Evolutionary conservation across 2,329 filamentous ascomycete genomes (phyloP), one percentile per base, ranked within the genome.

Genomic region (Talaromyces sp.): DNA sequence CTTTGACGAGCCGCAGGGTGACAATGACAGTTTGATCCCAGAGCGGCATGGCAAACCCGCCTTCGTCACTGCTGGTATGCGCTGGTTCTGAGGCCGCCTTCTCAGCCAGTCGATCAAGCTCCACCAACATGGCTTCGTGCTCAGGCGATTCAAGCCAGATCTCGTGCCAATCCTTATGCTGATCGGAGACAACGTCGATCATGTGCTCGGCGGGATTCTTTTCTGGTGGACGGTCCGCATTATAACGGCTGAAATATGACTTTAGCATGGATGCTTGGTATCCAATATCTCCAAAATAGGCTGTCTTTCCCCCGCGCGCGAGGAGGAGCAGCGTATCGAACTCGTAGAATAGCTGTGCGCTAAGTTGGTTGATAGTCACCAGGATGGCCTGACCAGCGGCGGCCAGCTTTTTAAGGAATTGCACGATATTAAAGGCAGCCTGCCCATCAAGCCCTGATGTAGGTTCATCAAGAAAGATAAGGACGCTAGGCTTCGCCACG

Each of bases 351-450:
- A 91, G 79, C 25, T 89, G 82, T 0, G 86, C 87, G 6, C 85
- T 88, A 3, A 88, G 88, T 69, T 91, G 88, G 70, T 91, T 88
- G 58, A 91, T 90, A 0, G 89, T 91, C 70, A 88, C 89, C 36
- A 91, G 78, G 51, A 91, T 88, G 3, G 88, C 88, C 70, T 91
- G 87, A 0, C 88, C 88, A 22, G 86, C 85, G 15, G 81, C 79
- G 25, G 87, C 82, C 1, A 91, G 80, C 70, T 90, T 90, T 74
- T 86, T 85, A 56, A 91, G 74, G 77, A 90, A 90, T 2, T 85
- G 81, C 2, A 90, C 82, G 36, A 90, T 90, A 0, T 85, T 88
- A 74, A 83, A 89, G 1, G 89, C 88, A 1, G 85, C 85, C 68
- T 90, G 88, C 5, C 84, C 86, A 72, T 91, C 89, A 0, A 91